A percentile compares a stretch with the other conserved stretches of the same genome.
Conservation (phyloP, 176 grass and related monocot species). For the Thalia dealbata region DNA sequence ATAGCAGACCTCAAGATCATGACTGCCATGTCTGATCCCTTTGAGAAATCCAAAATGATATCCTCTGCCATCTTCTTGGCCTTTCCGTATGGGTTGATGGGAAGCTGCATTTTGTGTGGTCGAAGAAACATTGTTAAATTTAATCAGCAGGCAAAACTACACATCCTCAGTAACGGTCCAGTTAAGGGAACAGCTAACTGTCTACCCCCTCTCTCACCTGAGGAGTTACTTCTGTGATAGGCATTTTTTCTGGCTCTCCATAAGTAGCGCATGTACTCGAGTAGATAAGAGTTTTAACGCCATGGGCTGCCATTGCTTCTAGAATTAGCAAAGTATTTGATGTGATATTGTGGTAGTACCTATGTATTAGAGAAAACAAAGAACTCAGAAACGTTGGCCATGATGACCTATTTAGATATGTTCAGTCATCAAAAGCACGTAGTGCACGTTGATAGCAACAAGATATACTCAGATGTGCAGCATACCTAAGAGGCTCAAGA, state of each 20-base stretch:
- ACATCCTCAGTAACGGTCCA: not conserved
- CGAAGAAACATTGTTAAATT: not conserved
- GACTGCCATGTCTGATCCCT: slow-evolving; percentile 81
- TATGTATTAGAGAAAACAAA: slow-evolving; percentile 21
- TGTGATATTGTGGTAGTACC: slow-evolving; percentile 99
- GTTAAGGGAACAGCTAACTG: not conserved
- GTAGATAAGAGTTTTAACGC: slow-evolving; percentile 89
- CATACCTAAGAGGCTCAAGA: slow-evolving; percentile 84
- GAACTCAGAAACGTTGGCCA: not conserved
- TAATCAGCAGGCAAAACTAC: not conserved
- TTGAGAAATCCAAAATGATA: slow-evolving; percentile 95
- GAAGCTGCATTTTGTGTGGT: slow-evolving; percentile 39
- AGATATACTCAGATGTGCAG: not conserved
- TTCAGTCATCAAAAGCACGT: not conserved
- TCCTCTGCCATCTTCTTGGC: slow-evolving; percentile 99
- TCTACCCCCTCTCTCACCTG: slow-evolving; percentile 47
- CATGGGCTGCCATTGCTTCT: slow-evolving; percentile 75
- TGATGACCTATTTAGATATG: not conserved
- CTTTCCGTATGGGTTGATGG: slow-evolving; percentile 98
- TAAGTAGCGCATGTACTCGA: slow-evolving; percentile 98
- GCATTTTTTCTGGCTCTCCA: slow-evolving; percentile 96
- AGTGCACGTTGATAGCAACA: not conserved
- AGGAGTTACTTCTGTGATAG: slow-evolving; percentile 81
- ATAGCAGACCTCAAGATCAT: slow-evolving; percentile 83
- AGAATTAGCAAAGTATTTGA: slow-evolving; percentile 79